These are phyloP conservation scores for Monosporascus cannonballus DNA, from an alignment of 2,329 filamentous ascomycete species.

Conservation along the genomic window DNA sequence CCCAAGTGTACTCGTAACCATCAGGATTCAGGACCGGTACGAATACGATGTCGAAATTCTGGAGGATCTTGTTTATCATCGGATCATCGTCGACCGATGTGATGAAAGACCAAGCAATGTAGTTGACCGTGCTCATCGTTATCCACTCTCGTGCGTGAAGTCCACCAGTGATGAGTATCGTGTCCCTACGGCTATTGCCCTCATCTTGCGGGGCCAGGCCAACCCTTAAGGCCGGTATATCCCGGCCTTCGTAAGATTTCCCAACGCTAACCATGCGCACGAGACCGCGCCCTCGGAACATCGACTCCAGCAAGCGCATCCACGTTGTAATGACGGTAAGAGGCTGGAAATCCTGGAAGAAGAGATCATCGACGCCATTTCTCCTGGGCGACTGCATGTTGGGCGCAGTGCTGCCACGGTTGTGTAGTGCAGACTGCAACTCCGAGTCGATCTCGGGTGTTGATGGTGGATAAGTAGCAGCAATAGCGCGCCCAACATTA, in stretches of 20 bases:
- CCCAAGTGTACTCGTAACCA: slow-evolving; percentile 91
- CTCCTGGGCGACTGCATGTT: slow-evolving; percentile 25
- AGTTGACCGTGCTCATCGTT: slow-evolving; percentile 83
- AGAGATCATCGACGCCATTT: slow-evolving; percentile 59
- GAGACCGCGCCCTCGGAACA: slow-evolving; percentile 67
- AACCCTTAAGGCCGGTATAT: slow-evolving; percentile 76
- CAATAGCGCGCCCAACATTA: slow-evolving; percentile 71
- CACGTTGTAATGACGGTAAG: slow-evolving; percentile 77
- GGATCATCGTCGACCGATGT: slow-evolving; percentile 70
- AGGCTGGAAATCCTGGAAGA: slow-evolving; percentile 90
- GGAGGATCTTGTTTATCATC: slow-evolving; percentile 69
- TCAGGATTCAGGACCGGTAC: slow-evolving; percentile 89
- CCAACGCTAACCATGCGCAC: slow-evolving; percentile 71
- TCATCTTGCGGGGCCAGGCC: slow-evolving; percentile 39
- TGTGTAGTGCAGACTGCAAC: slow-evolving; percentile 9
- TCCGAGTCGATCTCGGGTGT: slow-evolving; percentile 19
- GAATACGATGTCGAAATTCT: slow-evolving; percentile 82
- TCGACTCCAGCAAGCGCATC: slow-evolving; percentile 84
- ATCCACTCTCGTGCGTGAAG: slow-evolving; percentile 98
- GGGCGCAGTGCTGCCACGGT: slow-evolving; percentile 24
- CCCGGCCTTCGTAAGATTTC: slow-evolving; percentile 79
- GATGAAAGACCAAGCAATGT: slow-evolving; percentile 82
- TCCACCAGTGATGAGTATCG: slow-evolving; percentile 76
- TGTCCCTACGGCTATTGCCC: slow-evolving; percentile 53
- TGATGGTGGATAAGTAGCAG: slow-evolving; percentile 62